These are phyloP conservation scores for Yamadazyma scolyti DNA, from an alignment of 805 yeast genomes.

Conservation along the genomic window DNA sequence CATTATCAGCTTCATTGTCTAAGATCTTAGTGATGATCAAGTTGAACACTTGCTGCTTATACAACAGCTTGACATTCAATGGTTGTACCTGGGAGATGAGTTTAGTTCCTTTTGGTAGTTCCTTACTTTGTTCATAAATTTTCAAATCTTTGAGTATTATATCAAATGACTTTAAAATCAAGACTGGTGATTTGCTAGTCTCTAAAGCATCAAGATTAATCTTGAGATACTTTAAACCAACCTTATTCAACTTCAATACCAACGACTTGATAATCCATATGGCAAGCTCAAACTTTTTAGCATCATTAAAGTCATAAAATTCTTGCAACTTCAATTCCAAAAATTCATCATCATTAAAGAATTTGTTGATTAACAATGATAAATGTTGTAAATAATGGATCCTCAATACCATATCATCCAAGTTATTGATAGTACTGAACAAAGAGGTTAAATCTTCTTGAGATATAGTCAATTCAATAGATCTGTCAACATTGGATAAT, in stretches of 20 bases:
- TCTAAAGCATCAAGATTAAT: constrained; percentile 21
- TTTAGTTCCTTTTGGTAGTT: constrained; percentile 23
- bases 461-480: constrained; percentile 7
- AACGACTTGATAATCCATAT: constrained; percentile 76
- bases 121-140: constrained; percentile 44
- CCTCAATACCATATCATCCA: constrained; percentile 24
- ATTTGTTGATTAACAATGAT: constrained; percentile 52
- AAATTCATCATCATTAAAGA: constrained; percentile 12
- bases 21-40: constrained; percentile 49
- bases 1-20: constrained; percentile 33
- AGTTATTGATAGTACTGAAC: constrained; percentile 9
- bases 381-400: constrained; percentile 56
- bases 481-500: constrained; percentile 51
- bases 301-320: not conserved
- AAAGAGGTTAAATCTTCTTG: constrained; percentile 7
- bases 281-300: constrained; percentile 46
- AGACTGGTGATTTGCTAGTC: constrained; percentile 8
- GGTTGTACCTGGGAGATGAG: constrained; percentile 44
- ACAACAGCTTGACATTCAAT: constrained; percentile 61
- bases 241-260: constrained; percentile 50
- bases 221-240: constrained; percentile 22
- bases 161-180: constrained; percentile 53
- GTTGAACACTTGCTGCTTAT: constrained; percentile 78
- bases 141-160: constrained; percentile 66
- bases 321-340: not conserved